A percentile compares a stretch with the other conserved stretches of the same genome.
These are phyloP conservation scores for Magnaporthales sp. DNA, from an alignment of 2,329 filamentous ascomycete species.

Conservation along the genomic window DNA sequence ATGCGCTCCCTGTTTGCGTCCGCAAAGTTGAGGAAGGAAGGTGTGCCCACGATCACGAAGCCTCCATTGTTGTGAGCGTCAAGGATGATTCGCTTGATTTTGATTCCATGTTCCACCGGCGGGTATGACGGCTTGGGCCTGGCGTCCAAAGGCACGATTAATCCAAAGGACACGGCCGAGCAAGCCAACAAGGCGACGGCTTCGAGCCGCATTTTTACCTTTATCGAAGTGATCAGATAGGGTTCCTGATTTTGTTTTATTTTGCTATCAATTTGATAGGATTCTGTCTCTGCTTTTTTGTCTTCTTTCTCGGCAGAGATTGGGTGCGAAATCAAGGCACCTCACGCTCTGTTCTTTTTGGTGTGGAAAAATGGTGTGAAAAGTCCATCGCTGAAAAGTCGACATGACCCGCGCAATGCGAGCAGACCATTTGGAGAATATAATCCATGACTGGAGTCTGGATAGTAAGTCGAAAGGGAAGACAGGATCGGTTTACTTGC, in stretches of 20 bases:
- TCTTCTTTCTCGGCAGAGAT: neutral
- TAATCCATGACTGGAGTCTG: neutral
- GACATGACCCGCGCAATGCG: neutral
- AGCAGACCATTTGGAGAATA: neutral
- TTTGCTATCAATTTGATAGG: neutral
- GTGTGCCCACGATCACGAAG: slow-evolving; percentile 1
- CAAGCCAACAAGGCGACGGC: slow-evolving; percentile 1
- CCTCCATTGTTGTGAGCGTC: neutral
- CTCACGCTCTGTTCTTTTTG: neutral
- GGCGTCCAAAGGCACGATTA: neutral
- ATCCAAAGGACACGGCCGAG: neutral
- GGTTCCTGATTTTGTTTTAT: neutral
- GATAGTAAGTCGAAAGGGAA: neutral
- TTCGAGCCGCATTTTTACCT: slow-evolving; percentile 2
- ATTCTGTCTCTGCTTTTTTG: neutral
- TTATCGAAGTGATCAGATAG: neutral
- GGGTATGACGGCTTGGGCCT: neutral
- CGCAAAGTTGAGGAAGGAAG: neutral
- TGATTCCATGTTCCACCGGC: neutral
- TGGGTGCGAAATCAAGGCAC: neutral
- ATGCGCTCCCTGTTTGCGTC: neutral
- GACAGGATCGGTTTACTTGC: neutral
- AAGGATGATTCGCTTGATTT: neutral
- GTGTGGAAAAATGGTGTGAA: neutral
- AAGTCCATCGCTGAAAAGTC: neutral